Evolutionary conservation across 176 grass and related monocot species (phyloP).

Genomic region (Aechmea fasciata): DNA sequence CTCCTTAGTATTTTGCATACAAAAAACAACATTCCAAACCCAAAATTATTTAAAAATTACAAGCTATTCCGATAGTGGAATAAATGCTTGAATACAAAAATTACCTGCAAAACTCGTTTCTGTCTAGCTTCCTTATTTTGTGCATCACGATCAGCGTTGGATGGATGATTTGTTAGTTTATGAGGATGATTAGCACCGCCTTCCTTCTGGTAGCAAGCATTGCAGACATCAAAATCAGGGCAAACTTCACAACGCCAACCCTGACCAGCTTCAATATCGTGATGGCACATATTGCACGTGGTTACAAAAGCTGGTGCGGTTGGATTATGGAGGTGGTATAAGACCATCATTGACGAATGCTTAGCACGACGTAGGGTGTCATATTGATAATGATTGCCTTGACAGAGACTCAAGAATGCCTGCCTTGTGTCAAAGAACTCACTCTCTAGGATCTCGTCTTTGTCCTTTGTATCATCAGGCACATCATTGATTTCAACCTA

Average conservation of each 20-base stretch:
- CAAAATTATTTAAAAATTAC: background rate
- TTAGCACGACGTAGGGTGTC: slow-evolving; percentile 96
- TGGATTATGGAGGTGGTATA: slow-evolving; percentile 99
- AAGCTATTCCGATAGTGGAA: background rate
- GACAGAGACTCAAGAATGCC: slow-evolving; percentile 96
- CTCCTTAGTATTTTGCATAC: too few species aligned
- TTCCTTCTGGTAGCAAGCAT: slow-evolving; percentile 77
- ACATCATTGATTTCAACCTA: slow-evolving; percentile 72
- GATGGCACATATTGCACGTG: slow-evolving; percentile 72
- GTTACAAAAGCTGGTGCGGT: slow-evolving; percentile 97
- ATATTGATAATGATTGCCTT: slow-evolving; percentile 99
- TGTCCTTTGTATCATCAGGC: slow-evolving; percentile 82
- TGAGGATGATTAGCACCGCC: slow-evolving; percentile 71
- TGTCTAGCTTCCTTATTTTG: slow-evolving; percentile 96
- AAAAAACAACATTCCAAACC: background rate
- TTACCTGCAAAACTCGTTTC: slow-evolving; percentile 82
- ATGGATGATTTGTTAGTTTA: slow-evolving; percentile 86
- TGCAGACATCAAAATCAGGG: slow-evolving; percentile 98
- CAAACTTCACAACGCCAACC: slow-evolving; percentile 99
- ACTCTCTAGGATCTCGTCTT: slow-evolving; percentile 96
- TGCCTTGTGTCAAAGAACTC: slow-evolving; percentile 98
- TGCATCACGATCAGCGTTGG: slow-evolving; percentile 70
- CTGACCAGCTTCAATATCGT: slow-evolving; percentile 94
- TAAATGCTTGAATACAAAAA: slow-evolving; percentile 13
- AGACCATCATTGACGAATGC: slow-evolving; percentile 99